These are phyloP conservation scores for Suillus cothurnatus DNA, from an alignment of 768 basidiomycete species.

Conservation along the genomic window DNA sequence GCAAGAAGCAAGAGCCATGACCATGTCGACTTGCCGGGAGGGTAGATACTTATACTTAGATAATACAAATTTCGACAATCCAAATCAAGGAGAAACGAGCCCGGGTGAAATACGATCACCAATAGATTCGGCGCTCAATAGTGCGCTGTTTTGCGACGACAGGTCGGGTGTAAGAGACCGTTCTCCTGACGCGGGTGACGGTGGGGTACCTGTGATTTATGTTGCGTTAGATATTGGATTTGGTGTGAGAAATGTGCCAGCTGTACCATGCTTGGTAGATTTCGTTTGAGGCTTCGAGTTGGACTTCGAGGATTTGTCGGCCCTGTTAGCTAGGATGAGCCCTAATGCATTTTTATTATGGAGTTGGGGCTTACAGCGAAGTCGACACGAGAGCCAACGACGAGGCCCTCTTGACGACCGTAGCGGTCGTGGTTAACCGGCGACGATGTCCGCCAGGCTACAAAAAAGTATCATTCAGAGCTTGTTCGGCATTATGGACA, in stretches of 20 bases:
- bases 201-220: conserved; percentile 60
- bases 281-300: conserved; percentile 63
- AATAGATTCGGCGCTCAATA: conserved; percentile 76
- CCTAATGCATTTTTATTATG: neutral
- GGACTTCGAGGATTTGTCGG: conserved; percentile 81
- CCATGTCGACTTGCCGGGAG: conserved; percentile 42
- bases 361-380: conserved; percentile 48
- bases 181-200: conserved; percentile 77
- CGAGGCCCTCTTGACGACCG: conserved; percentile 77
- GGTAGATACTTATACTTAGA: conserved; percentile 24
- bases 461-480: conserved; percentile 3
- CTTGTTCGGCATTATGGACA: conserved; percentile 5
- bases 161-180: conserved; percentile 61
- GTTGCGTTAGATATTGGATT: conserved; percentile 11
- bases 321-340: conserved; percentile 48
- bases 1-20: conserved; percentile 35
- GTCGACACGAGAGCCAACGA: conserved; percentile 76
- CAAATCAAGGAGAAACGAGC: conserved; percentile 14
- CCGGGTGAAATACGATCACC: conserved; percentile 44
- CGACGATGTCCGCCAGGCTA: conserved; percentile 84
- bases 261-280: conserved; percentile 69
- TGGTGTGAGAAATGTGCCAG: neutral
- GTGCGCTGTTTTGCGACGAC: conserved; percentile 52
- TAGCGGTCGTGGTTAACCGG: conserved; percentile 66
- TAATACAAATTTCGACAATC: conserved; percentile 36